Base-by-base conservation (phyloP, 2,329 filamentous ascomycete genomes). In the Niveomyces coronatus region DNA sequence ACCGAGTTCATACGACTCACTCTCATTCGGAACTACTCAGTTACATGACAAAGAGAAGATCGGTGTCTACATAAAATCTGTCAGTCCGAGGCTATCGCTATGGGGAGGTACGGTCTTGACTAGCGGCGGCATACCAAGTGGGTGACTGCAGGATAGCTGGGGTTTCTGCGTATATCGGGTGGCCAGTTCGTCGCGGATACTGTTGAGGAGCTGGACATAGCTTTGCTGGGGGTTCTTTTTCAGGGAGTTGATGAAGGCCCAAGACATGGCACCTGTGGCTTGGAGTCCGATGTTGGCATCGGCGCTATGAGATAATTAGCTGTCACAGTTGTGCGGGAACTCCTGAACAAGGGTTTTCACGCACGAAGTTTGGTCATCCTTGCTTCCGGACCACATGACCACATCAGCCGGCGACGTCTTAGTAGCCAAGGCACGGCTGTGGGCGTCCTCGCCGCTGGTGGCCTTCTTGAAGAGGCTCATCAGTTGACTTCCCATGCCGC, bases 181-280 rank as follows among this genome's bases (percentile, higher is more conserved):
- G 44, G 85, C 67, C 45, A 98, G 70, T 61, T 96, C 87, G 50
- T 95, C 88, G 45, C 91, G 83, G 53, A 98, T 94, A 61, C 82
- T 94, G 70, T 95, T 96, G 51, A 98, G 74, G 45, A 98, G 68
- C 65, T 95, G 83, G 36, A 98, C 88, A 55, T 98, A 98, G 66
- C 87, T 95, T 68, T 98, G 91, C 55, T 95, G 87, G 0, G 89
- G 88, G 58, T 96, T 94, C 73, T 94, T 94, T 67, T 86, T 89
- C 49, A 98, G 74, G 30, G 88, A 82, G 5, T 71, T 82, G 57
- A 98, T 88, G 58, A 98, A 98, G 9, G 91, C 91, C 79, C 85
- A 96, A 2, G 87, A 94, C 91, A 98, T 96, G 55, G 91, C 91
- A 37, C 91, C 91, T 0, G 91, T 96, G 19, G 91, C 89, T 62